phyloP scores from a whole-genome alignment of 176 grass and related monocot species.

The Avena eriantha region DNA sequence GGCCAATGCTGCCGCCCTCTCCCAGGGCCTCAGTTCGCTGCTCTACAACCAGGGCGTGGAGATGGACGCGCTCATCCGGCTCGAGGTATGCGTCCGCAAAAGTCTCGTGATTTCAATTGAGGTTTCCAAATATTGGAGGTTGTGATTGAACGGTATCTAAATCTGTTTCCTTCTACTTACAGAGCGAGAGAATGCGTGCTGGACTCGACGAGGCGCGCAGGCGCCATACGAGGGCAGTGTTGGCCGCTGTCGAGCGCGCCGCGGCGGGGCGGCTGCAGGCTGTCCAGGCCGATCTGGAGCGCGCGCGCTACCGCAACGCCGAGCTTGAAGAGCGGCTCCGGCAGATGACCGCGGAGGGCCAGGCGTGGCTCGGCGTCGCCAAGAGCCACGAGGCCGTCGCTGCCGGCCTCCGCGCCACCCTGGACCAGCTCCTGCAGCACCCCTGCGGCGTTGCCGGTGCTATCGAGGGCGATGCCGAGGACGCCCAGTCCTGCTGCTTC shows the following conservation, averaged over 20 bases:
- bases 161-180: not conserved
- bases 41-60: conserved; percentile 38
- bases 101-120: not conserved
- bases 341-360: conserved; percentile 51
- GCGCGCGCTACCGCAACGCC: conserved; percentile 41
- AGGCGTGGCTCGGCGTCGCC: conserved; percentile 64
- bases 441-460: not conserved
- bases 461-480: conserved; percentile 28
- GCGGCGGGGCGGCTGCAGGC: conserved; percentile 5
- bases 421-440: conserved; percentile 50
- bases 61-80: conserved; percentile 50
- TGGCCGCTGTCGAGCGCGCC: conserved; percentile 10
- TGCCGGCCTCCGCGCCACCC: conserved; percentile 40
- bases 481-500: conserved; percentile 49
- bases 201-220: conserved; percentile 47
- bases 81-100: conserved; percentile 46
- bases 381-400: conserved; percentile 56
- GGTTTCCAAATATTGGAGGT: not conserved
- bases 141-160: not conserved
- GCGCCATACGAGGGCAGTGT: conserved; percentile 30
- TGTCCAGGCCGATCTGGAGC: conserved; percentile 53
- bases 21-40: conserved; percentile 35
- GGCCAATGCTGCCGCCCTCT: not conserved
- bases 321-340: conserved; percentile 56
- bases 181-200: conserved; percentile 53